phyloP scores from a whole-genome alignment of 73 alveolate genomes.

The Paramecium biaurelia region DNA sequence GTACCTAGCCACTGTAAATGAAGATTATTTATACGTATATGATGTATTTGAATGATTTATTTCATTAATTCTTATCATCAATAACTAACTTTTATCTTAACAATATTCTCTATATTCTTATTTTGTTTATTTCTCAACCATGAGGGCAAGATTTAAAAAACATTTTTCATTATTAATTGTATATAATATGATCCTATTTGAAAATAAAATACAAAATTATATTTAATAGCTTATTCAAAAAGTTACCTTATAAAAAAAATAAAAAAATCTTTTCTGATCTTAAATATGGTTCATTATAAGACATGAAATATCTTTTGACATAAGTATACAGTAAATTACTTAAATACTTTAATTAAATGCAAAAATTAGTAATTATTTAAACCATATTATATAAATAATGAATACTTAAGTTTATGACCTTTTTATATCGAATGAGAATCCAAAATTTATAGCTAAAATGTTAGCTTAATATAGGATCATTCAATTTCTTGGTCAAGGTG shows the following conservation, averaged over 20 bases:
- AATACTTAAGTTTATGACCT: not conserved
- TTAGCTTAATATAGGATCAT: not conserved
- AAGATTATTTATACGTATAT: not conserved
- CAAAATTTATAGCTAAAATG: not conserved
- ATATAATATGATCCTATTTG: no score
- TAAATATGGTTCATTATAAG: not conserved
- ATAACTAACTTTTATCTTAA: not conserved
- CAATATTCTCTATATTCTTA: not conserved
- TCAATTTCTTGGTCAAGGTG: constrained; percentile 6
- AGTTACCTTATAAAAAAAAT: no score
- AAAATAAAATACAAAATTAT: no score
- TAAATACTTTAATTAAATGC: not conserved
- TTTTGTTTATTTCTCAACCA: no score
- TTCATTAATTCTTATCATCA: no score
- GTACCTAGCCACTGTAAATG: not conserved
- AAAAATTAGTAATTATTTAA: not conserved
- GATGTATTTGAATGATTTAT: not conserved
- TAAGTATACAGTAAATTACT: not conserved
- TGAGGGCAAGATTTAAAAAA: no score
- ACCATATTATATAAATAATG: not conserved
- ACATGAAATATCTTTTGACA: not conserved
- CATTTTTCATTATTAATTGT: no score
- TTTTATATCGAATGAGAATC: not conserved
- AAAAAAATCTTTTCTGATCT: not conserved
- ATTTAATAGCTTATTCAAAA: not conserved